Percentiles rank a stretch among this genome's conserved stretches.
phyloP scores from a whole-genome alignment of 2,329 filamentous ascomycete species.

The Magnaporthales sp. region DNA sequence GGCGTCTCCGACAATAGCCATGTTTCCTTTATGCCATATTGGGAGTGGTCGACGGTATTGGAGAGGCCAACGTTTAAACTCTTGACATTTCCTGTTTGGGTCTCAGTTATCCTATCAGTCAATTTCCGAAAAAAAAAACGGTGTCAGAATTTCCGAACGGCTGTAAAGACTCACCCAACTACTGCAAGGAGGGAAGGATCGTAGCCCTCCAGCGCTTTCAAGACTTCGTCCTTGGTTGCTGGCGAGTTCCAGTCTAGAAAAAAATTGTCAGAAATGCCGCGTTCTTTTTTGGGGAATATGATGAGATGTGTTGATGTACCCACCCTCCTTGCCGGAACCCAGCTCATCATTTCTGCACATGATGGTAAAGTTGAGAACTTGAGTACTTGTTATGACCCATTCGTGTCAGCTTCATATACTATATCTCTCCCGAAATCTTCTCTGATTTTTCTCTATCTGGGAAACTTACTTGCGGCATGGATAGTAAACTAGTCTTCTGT shows the following conservation, averaged over 20 bases:
- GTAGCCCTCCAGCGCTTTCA: background rate
- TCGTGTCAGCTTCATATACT: background rate
- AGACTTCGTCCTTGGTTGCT: background rate
- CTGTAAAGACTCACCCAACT: background rate
- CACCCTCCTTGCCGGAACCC: background rate
- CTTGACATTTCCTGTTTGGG: background rate
- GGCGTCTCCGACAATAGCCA: background rate
- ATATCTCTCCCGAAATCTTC: too few relatives aligned
- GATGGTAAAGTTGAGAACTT: background rate
- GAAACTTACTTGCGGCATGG: background rate
- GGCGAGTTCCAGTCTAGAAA: background rate
- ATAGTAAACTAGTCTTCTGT: background rate
- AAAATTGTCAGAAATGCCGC: background rate
- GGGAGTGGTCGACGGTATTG: background rate
- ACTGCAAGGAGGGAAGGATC: background rate
- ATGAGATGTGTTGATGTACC: background rate
- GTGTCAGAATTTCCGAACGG: too few relatives aligned
- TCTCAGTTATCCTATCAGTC: background rate
- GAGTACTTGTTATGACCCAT: background rate
- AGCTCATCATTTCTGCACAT: constrained; percentile 1
- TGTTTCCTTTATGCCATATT: background rate
- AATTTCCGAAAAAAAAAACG: too few relatives aligned
- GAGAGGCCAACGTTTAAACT: background rate
- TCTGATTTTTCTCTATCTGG: background rate
- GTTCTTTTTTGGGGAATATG: background rate